phyloP scores from a whole-genome alignment of 140 eudicot genomes.

The Anethum foeniculum region DNA sequence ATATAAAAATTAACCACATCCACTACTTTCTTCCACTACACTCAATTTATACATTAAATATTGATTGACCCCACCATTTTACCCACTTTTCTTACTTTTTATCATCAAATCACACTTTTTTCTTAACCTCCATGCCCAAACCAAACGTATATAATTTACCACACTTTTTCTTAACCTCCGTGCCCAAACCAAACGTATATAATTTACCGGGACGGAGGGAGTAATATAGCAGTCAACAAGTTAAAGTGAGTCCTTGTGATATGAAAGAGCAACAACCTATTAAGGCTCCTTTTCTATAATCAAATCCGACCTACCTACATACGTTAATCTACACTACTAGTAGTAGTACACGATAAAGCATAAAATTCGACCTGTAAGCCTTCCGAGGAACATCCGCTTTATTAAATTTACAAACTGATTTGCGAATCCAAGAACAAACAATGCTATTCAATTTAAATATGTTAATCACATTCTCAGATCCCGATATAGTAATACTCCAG shows the following conservation, averaged over 20 bases:
- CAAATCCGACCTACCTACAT: background rate
- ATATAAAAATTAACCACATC: too few relatives aligned
- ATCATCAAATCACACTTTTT: too few relatives aligned
- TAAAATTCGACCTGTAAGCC: constrained; percentile 9
- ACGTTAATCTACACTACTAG: background rate
- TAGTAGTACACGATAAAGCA: background rate
- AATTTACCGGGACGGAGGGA: too few relatives aligned
- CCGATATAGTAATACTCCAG: background rate
- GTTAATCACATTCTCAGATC: background rate
- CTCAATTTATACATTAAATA: too few relatives aligned
- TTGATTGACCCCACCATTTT: too few relatives aligned
- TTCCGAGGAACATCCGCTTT: background rate
- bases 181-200: too few relatives aligned
- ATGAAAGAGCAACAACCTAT: background rate
- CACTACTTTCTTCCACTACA: too few relatives aligned
- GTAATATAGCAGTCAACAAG: background rate
- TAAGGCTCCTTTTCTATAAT: background rate
- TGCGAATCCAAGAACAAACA: background rate
- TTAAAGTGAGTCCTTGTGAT: background rate
- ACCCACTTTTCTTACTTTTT: too few relatives aligned
- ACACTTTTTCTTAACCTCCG: too few relatives aligned
- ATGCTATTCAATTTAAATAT: background rate
- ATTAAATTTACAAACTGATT: background rate
- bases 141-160: too few relatives aligned
- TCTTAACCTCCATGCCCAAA: too few relatives aligned